Percentiles rank a stretch among this genome's conserved stretches.
Evolutionary conservation across 768 basidiomycete species (phyloP).

Genomic region (Galerina marginata): DNA sequence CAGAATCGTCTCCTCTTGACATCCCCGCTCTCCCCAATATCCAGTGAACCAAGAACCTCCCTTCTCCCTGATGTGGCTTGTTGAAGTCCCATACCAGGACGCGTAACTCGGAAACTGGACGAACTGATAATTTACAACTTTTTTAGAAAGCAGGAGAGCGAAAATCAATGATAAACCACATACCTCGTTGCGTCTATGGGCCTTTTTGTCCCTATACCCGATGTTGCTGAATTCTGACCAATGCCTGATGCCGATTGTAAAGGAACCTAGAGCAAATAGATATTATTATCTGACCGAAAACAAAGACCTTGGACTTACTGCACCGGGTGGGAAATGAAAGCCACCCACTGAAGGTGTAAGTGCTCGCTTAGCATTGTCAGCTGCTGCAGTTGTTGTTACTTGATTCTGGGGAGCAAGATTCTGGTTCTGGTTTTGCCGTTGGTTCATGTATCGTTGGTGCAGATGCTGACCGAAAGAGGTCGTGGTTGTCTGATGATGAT

Average conservation of each 20-base stretch:
- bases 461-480: constrained; percentile 22
- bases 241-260: constrained; percentile 2
- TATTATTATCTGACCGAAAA: background rate
- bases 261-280: constrained; percentile 14
- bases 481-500: background rate
- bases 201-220: constrained; percentile 37
- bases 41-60: constrained; percentile 40
- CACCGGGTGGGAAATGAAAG: constrained; percentile 53
- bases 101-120: constrained; percentile 32
- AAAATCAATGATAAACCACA: background rate
- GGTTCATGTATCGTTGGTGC: constrained; percentile 22
- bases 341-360: constrained; percentile 49
- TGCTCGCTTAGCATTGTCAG: constrained; percentile 23
- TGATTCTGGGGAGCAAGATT: constrained; percentile 23
- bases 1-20: constrained; percentile 43
- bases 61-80: constrained; percentile 35
- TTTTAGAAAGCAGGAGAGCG: background rate
- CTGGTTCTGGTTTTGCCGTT: constrained; percentile 19
- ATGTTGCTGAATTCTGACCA: constrained; percentile 9
- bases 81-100: constrained; percentile 47
- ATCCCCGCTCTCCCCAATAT: constrained; percentile 45
- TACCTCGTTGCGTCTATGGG: constrained; percentile 35
- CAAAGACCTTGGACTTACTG: constrained; percentile 36
- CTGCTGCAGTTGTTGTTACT: constrained; percentile 23
- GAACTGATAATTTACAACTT: background rate